phyloP scores from a whole-genome alignment of 1,284 basidiomycete genomes.

The Moesziomyces globuligerus region DNA sequence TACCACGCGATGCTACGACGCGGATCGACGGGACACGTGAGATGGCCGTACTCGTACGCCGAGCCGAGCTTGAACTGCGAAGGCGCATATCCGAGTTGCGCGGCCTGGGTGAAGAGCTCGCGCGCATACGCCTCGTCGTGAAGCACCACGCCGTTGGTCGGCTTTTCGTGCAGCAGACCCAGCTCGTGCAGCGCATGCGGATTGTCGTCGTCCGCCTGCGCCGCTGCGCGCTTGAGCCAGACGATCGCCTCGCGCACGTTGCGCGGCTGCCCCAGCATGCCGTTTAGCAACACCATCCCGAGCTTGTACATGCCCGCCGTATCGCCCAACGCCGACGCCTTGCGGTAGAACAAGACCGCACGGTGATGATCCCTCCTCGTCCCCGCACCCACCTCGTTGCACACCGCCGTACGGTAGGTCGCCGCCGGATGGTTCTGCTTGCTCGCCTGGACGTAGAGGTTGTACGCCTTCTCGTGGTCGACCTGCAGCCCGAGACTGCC shows the following conservation, averaged over 20 bases:
- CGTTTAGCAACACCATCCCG: slow-evolving; percentile 91
- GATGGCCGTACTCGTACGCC: slow-evolving; percentile 89
- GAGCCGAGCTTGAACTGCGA: slow-evolving; percentile 94
- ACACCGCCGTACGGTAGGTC: slow-evolving; percentile 96
- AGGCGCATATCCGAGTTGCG: slow-evolving; percentile 90
- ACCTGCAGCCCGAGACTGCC: slow-evolving; percentile 92
- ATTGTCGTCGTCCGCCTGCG: slow-evolving; percentile 97
- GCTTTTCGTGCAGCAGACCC: slow-evolving; percentile 84
- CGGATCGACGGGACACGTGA: slow-evolving; percentile 92
- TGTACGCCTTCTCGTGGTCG: slow-evolving; percentile 97
- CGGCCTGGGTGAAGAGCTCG: slow-evolving; percentile 88
- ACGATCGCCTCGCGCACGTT: slow-evolving; percentile 91
- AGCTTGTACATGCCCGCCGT: slow-evolving; percentile 99
- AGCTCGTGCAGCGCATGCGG: slow-evolving; percentile 97
- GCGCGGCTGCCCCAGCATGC: slow-evolving; percentile 81
- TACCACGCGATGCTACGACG: slow-evolving; percentile 96
- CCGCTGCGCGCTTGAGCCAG: slow-evolving; percentile 93
- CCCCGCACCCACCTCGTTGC: slow-evolving; percentile 99
- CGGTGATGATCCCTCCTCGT: slow-evolving; percentile 86
- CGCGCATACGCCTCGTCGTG: slow-evolving; percentile 82
- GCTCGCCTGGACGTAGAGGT: slow-evolving; percentile 95
- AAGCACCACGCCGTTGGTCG: slow-evolving; percentile 68
- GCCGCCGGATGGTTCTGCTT: slow-evolving; percentile 97
- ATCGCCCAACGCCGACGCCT: slow-evolving; percentile 93
- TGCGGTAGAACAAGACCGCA: slow-evolving; percentile 94